Evolutionary conservation across 2,329 filamentous ascomycete species (phyloP), one percentile per base, ranked within the genome.

Genomic region (Exophiala mesophila): DNA sequence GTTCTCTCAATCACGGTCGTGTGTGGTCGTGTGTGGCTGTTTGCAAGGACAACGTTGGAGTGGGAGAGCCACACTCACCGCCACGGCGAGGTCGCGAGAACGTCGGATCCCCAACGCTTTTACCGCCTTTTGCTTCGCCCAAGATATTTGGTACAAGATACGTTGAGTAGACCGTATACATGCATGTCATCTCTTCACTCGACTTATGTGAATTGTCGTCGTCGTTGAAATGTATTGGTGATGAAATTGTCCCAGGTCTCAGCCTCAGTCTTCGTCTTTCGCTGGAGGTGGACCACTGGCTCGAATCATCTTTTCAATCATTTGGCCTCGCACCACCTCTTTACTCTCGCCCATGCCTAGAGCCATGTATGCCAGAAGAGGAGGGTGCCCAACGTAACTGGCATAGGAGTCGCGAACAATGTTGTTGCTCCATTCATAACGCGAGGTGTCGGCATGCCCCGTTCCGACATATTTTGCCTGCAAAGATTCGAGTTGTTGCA

Each of bases 401-500:
- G 88, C 80, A 62, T 90, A 89, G 16, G 84, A 94, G 71, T 98
- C 92, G 63, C 92, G 88, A 62, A 88, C 79, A 61, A 97, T 90
- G 70, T 97, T 98, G 47, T 85, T 89, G 37, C 84, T 84, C 88
- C 89, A 98, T 69, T 98, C 92, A 81, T 92, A 92, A 65, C 88
- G 94, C 18, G 88, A 94, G 10, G 90, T 97, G 70, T 98, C 92
- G 31, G 90, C 87, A 66, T 96, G 89, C 17, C 92, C 92, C 3
- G 92, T 97, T 56, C 92, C 92, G 59, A 98, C 77, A 72, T 92
- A 96, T 60, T 94, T 94, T 59, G 89, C 83, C 69, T 98, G 92
- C 13, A 97, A 85, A 53, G 88, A 83, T 69, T 98, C 92, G 62
- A 98, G 89, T 66, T 98, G 92, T 68, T 98, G 92, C 58, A 95